Percentiles rank a stretch among this genome's conserved stretches.
These are phyloP conservation scores for Aspergillus puulaauensis DNA, from an alignment of 2,329 filamentous ascomycete genomes.

Conservation along the genomic window DNA sequence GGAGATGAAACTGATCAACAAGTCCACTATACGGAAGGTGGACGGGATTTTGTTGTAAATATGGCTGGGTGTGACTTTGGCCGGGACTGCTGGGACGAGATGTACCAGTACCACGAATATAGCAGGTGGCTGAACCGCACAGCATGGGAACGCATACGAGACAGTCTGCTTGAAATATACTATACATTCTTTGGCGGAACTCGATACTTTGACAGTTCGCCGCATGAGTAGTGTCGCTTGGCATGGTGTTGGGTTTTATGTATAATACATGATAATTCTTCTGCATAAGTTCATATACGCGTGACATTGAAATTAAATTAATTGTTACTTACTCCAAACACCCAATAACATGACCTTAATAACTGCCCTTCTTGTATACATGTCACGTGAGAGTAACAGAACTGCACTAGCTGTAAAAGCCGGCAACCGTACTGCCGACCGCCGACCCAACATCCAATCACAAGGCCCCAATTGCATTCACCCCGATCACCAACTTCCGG, in stretches of 20 bases:
- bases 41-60: conserved; percentile 92
- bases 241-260: conserved; percentile 9
- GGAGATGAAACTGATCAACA: conserved; percentile 59
- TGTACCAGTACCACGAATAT: conserved; percentile 90
- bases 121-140: conserved; percentile 87
- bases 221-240: conserved; percentile 7
- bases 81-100: conserved; percentile 95
- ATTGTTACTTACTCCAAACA: background rate
- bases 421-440: conserved; percentile 16
- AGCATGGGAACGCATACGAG: conserved; percentile 66
- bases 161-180: conserved; percentile 23
- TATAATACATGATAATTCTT: background rate
- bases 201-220: background rate
- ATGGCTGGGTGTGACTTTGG: conserved; percentile 99
- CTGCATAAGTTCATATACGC: background rate
- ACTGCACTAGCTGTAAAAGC: background rate
- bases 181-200: conserved; percentile 20
- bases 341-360: background rate
- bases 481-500: conserved; percentile 8
- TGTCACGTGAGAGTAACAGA: background rate
- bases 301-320: background rate
- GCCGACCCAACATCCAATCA: conserved; percentile 31
- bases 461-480: conserved; percentile 21
- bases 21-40: conserved; percentile 82
- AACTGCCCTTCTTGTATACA: background rate